Conservation (phyloP, 2,329 filamentous ascomycete genomes). For the Moelleriella libera region DNA sequence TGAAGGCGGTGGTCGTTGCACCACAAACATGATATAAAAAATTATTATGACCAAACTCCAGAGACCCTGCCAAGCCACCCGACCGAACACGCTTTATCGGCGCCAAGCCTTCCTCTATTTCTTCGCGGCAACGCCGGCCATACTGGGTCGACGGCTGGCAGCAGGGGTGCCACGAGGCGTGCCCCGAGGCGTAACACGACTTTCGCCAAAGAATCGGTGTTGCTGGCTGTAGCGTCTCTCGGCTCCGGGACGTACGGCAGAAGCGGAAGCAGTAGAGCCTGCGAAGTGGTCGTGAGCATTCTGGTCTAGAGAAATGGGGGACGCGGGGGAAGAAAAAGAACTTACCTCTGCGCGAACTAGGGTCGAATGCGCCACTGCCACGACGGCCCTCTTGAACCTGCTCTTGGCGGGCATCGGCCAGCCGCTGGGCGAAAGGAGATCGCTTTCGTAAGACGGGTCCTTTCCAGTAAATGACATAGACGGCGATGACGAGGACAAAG, state of each 20-base stretch:
- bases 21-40: too few species aligned
- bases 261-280: slow-evolving; percentile 10
- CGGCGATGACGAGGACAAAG: slow-evolving; percentile 43
- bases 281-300: too few species aligned
- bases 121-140: slow-evolving; percentile 5
- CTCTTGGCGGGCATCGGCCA: slow-evolving; percentile 30
- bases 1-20: too few species aligned
- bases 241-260: slow-evolving; percentile 7
- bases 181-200: slow-evolving; percentile 21
- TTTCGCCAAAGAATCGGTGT: slow-evolving; percentile 26
- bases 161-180: slow-evolving; percentile 23
- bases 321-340: not conserved
- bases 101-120: slow-evolving; percentile 1
- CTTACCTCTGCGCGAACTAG: slow-evolving; percentile 13
- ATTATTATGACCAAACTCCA: too few species aligned
- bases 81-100: not conserved
- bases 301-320: too few species aligned
- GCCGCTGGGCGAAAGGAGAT: slow-evolving; percentile 50
- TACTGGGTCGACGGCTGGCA: slow-evolving; percentile 17
- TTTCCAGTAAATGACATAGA: slow-evolving; percentile 54
- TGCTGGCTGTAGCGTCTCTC: slow-evolving; percentile 22
- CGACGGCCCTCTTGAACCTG: slow-evolving; percentile 14
- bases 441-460: slow-evolving; percentile 44
- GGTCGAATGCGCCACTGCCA: slow-evolving; percentile 12
- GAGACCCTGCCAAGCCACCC: too few species aligned